phyloP scores from a whole-genome alignment of 352 stramenopile genomes.

The Phytophthora chlamydospora region DNA sequence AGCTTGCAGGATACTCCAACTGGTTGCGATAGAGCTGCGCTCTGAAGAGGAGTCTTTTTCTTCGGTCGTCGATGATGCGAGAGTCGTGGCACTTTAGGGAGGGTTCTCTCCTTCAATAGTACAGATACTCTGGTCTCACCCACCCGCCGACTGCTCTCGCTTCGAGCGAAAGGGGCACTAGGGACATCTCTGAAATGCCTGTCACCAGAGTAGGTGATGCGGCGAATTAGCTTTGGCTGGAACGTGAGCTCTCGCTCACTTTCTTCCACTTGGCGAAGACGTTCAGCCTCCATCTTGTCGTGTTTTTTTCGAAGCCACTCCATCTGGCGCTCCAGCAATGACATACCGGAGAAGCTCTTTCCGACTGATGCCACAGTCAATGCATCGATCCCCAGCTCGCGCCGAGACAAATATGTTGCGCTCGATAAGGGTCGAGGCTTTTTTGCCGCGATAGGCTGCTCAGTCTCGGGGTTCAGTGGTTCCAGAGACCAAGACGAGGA shows the following conservation, averaged over 20 bases:
- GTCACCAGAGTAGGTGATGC: conserved; percentile 58
- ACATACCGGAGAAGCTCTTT: conserved; percentile 69
- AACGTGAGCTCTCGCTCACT: conserved; percentile 85
- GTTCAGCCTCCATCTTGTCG: conserved; percentile 73
- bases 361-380: conserved; percentile 6
- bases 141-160: conserved; percentile 33
- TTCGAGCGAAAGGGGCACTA: conserved; percentile 15
- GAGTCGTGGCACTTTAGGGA: conserved; percentile 47
- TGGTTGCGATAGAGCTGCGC: conserved; percentile 41
- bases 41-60: conserved; percentile 48
- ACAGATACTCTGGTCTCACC: conserved; percentile 13
- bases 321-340: conserved; percentile 81
- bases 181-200: conserved; percentile 39
- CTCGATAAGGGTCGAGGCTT: conserved; percentile 29
- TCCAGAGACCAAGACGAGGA: conserved; percentile 32
- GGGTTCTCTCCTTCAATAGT: conserved; percentile 38
- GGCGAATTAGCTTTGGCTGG: conserved; percentile 79
- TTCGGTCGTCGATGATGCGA: conserved; percentile 32
- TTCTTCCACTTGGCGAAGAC: conserved; percentile 67
- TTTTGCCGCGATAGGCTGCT: conserved; percentile 10
- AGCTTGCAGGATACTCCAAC: conserved; percentile 71
- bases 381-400: conserved; percentile 15
- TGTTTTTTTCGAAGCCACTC: conserved; percentile 84
- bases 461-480: conserved; percentile 30
- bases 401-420: conserved; percentile 25